Conservation (phyloP, 2,329 filamentous ascomycete genomes). For the Fusarium subglutinans region DNA sequence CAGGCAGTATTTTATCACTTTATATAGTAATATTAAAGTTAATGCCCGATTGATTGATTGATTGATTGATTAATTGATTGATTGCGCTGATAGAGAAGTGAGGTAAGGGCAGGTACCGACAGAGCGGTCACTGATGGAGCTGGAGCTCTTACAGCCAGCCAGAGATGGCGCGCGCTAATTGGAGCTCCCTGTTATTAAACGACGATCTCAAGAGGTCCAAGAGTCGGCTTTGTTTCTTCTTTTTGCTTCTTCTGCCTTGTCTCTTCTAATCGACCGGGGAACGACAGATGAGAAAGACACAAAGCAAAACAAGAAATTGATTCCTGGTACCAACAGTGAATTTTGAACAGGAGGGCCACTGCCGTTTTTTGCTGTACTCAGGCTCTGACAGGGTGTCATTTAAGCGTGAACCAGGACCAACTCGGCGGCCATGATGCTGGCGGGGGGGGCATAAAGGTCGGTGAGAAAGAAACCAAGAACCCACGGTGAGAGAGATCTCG, state of each 20-base stretch:
- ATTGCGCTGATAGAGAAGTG: background rate
- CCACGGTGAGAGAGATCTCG: conserved; percentile 8
- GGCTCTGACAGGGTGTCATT: background rate
- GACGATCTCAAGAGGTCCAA: conserved; percentile 24
- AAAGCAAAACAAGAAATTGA: conserved; percentile 7
- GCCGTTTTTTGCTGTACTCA: background rate
- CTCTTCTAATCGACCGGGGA: background rate
- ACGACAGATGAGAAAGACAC: conserved; percentile 22
- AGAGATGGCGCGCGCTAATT: conserved; percentile 34
- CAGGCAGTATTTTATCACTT: background rate
- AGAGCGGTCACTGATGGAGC: conserved; percentile 28
- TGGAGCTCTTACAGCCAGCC: conserved; percentile 10
- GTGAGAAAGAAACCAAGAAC: conserved; percentile 12
- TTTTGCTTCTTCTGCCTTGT: conserved; percentile 5
- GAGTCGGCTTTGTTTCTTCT: background rate
- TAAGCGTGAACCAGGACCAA: conserved; percentile 6
- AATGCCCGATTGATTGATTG: background rate
- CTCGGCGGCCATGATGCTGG: background rate
- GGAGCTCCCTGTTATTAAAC: conserved; percentile 20
- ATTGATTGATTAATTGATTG: background rate
- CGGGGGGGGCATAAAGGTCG: conserved; percentile 1
- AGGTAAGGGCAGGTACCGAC: conserved; percentile 22
- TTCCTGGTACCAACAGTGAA: background rate
- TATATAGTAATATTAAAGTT: background rate
- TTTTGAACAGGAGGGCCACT: background rate